phyloP scores from a whole-genome alignment of 1,284 basidiomycete species.

The Mycena citricolor region DNA sequence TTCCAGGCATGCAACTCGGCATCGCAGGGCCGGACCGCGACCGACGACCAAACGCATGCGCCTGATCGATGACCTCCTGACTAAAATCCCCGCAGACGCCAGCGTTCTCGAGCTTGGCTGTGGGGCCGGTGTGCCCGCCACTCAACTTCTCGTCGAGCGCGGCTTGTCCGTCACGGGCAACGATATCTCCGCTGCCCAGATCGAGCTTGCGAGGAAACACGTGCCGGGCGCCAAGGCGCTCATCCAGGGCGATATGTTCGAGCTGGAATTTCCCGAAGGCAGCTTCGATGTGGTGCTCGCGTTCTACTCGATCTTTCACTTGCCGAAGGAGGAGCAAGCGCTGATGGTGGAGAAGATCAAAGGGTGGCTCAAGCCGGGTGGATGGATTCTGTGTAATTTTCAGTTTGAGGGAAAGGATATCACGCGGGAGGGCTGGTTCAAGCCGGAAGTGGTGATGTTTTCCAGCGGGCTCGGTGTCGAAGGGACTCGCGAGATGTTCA shows the following conservation, averaged over 20 bases:
- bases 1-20: background rate
- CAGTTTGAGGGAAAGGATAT: slow-evolving; percentile 21
- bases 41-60: slow-evolving; percentile 24
- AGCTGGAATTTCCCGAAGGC: slow-evolving; percentile 20
- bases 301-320: slow-evolving; percentile 30
- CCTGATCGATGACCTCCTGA: slow-evolving; percentile 24
- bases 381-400: slow-evolving; percentile 27
- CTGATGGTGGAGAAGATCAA: slow-evolving; percentile 25
- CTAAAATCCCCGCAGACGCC: slow-evolving; percentile 23
- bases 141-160: slow-evolving; percentile 23
- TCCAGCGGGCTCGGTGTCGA: slow-evolving; percentile 27
- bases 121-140: slow-evolving; percentile 28
- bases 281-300: slow-evolving; percentile 27
- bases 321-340: slow-evolving; percentile 29
- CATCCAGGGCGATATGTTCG: slow-evolving; percentile 29
- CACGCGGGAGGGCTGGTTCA: slow-evolving; percentile 25
- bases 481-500: slow-evolving; percentile 26
- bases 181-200: slow-evolving; percentile 29
- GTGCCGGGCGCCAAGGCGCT: slow-evolving; percentile 24
- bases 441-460: slow-evolving; percentile 27
- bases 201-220: slow-evolving; percentile 26
- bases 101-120: slow-evolving; percentile 28
- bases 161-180: slow-evolving; percentile 26
- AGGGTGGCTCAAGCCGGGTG: slow-evolving; percentile 28
- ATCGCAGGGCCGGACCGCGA: slow-evolving; percentile 17